Base-by-base conservation (phyloP, 176 grass and related monocot species). In the Calamus simplicifolius region DNA sequence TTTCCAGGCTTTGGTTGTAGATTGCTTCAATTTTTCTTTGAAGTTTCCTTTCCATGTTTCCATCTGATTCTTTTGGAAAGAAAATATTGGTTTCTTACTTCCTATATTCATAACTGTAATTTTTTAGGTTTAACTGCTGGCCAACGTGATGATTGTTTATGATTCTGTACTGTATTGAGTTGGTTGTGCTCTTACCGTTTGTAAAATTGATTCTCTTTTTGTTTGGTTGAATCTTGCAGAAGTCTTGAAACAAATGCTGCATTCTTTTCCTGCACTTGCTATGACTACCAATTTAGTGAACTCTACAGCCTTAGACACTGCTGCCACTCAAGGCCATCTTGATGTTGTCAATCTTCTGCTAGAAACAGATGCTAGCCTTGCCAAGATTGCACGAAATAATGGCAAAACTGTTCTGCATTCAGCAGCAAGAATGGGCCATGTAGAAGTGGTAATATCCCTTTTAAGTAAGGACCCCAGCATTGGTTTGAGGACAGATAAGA, bases 241-340 rank as follows among this genome's bases (percentile, higher is more conserved):
- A 76, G 72, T 96, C 57, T 62, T 96, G 71, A 87, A 85, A 69
- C 86, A 90, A 29, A 48, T 90, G 27, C 69, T 90, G 49, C 69
- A 79, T 35, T 80, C 43, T 67, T 96, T 90, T 72, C 83, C 91
- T 5, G 80, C 78, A 7, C 77, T 96, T 62, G 87, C 91, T 68
- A 96, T 96, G 81, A 96, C 91, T 57, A 90, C 91, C 49, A 90
- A 69, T 85, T 90, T 80, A 4, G 56, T 90, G 61, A 96, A 96
- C 68, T 80, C 91, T 66, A 96, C 91, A 16, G 86, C 91, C 70
- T 70, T 96, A 43, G 91, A 96, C 52, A 90, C 86, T 43, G 91
- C 91, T 25, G 91, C 91, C 28, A 96, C 83, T 50, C 86, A 90
- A 72, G 86, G 65, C 15, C 25, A 68, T 38, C 16, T 68, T 35